These are phyloP conservation scores for Sphaerulina vaccinii DNA, from an alignment of 2,329 filamentous ascomycete species.

Conservation along the genomic window DNA sequence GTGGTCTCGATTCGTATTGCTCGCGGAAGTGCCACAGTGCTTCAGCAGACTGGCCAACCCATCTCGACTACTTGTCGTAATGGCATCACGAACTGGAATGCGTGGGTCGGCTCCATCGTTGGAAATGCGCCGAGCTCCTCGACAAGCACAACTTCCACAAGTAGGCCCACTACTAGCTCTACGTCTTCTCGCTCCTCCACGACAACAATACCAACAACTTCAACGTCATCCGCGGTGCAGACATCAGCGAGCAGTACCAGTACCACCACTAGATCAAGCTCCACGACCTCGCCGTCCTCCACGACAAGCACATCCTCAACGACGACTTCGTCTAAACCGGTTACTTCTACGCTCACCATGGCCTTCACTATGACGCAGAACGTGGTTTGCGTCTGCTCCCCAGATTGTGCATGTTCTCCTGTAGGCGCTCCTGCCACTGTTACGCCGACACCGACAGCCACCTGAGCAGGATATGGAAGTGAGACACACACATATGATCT, in stretches of 20 bases:
- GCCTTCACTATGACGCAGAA: conserved; percentile 16
- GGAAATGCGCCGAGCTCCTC: background rate
- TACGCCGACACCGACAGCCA: too few relatives aligned
- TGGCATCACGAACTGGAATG: conserved; percentile 27
- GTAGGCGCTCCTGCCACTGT: conserved; percentile 3
- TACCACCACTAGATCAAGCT: conserved; percentile 6
- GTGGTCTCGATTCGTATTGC: conserved; percentile 40
- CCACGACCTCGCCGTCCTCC: background rate
- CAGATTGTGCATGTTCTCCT: conserved; percentile 9
- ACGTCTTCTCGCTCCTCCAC: conserved; percentile 3
- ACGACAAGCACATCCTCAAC: background rate
- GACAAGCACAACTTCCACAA: conserved; percentile 5
- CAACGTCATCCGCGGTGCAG: too few relatives aligned
- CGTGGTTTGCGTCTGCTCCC: conserved; percentile 11
- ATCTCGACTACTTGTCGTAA: conserved; percentile 36
- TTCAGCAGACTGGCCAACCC: conserved; percentile 39
- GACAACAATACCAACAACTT: conserved; percentile 6
- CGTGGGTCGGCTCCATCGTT: conserved; percentile 21
- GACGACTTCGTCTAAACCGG: background rate
- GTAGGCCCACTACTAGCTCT: background rate
- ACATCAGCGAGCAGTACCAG: background rate
- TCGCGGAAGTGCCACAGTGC: conserved; percentile 31
- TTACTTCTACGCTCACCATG: conserved; percentile 10
- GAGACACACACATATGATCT: too few relatives aligned
- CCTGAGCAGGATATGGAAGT: too few relatives aligned